Evolutionary conservation across 1,284 basidiomycete genomes (phyloP), one percentile per base, ranked within the genome.

Genomic region (Cerrena zonata): DNA sequence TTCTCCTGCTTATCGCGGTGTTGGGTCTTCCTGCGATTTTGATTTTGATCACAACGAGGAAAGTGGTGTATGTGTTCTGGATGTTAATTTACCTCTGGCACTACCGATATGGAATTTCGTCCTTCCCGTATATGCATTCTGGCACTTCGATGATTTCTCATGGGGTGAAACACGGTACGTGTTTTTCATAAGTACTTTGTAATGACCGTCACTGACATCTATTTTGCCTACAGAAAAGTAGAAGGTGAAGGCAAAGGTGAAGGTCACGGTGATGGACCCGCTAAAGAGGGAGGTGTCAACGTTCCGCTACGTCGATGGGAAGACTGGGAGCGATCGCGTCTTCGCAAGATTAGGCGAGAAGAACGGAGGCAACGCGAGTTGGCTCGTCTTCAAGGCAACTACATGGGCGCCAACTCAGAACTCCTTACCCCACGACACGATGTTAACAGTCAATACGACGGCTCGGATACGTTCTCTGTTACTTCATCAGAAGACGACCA

Each of bases 91-190:
- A 99, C 71, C 78, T 99, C 15, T 88, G 48, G 94, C 96, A 30
- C 73, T 98, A 44, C 94, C 95, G 0, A 78, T 97, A 18, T 98
- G 94, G 94, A 98, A 97, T 69, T 90, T 97, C 59, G 75, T 96
- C 45, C 76, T 97, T 2, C 95, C 94, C 4, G 74, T 94, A 3
- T 97, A 97, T 70, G 89, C 94, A 23, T 98, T 98, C 69, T 98
- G 94, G 94, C 94, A 99, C 72, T 98, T 99, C 69, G 96, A 99
- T 63, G 96, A 99, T 70, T 96, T 97, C 68, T 94, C 92, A 30
- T 98, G 95, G 95, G 95, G 95, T 62, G 92, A 97, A 70, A 99
- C 95, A 23, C 81, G 91, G 91, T 89, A 63, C 53, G 80, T 71
- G 21, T 37, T 11, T 13, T 40, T 52, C 4, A 11, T n/a, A n/a